Conservation (phyloP, 129 eudicot genomes). For the Flaveria trinervia region DNA sequence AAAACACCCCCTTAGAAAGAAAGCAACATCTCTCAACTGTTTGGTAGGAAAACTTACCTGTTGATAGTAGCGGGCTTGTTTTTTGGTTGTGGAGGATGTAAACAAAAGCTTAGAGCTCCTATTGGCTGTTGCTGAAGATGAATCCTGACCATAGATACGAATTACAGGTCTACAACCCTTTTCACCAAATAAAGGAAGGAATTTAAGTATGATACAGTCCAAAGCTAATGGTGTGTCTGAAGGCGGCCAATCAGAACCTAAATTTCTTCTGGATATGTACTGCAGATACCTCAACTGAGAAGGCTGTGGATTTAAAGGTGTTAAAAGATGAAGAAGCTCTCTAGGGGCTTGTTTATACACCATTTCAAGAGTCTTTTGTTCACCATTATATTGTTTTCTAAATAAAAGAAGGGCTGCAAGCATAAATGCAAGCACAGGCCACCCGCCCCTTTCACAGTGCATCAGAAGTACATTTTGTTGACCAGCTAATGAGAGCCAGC, state of each 20-base stretch:
- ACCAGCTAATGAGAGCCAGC: conserved; percentile 65
- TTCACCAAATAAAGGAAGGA: conserved; percentile 63
- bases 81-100: conserved; percentile 56
- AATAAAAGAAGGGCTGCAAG: conserved; percentile 62
- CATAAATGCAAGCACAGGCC: conserved; percentile 76
- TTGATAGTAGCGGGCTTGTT: conserved; percentile 50
- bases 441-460: conserved; percentile 72
- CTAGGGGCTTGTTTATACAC: conserved; percentile 66
- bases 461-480: conserved; percentile 61
- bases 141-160: conserved; percentile 88
- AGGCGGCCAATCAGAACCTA: conserved; percentile 92
- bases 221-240: conserved; percentile 74
- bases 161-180: conserved; percentile 86
- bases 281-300: conserved; percentile 95
- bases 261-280: conserved; percentile 77
- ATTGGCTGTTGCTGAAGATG: conserved; percentile 54
- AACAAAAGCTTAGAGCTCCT: conserved; percentile 75
- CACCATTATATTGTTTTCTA: conserved; percentile 57
- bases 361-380: conserved; percentile 72
- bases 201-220: conserved; percentile 70
- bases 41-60: conserved; percentile 43
- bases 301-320: conserved; percentile 88
- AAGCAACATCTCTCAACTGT: not conserved
- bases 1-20: not conserved
- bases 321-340: conserved; percentile 78